Conservation (phyloP, 73 alveolate species). For the Loxodes magnus region DNA sequence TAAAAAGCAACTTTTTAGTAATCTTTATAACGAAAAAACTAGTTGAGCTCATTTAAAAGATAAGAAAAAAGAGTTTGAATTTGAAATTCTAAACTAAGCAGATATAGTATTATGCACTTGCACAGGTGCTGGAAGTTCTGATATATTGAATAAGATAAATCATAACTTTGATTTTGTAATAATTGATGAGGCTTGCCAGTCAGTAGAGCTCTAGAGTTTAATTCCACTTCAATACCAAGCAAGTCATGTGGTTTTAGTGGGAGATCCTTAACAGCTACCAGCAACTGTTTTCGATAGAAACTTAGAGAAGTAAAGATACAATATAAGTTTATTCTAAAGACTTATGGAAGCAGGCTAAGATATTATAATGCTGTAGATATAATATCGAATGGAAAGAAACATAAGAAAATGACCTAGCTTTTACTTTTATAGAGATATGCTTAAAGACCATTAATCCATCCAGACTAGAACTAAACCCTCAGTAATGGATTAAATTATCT, state of each 20-base stretch:
- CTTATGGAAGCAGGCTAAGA: conserved; percentile 73
- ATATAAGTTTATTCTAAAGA: conserved; percentile 90
- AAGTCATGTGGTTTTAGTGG: conserved; percentile 88
- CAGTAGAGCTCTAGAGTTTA: conserved; percentile 87
- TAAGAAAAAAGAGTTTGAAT: too few relatives aligned
- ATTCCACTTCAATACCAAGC: conserved; percentile 87
- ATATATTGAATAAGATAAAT: conserved; percentile 26
- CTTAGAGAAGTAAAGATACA: conserved; percentile 90
- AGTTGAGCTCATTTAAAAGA: too few relatives aligned
- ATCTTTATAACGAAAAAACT: too few relatives aligned
- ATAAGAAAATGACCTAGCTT: conserved; percentile 81
- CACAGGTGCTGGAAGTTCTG: too few relatives aligned
- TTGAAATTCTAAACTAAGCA: too few relatives aligned
- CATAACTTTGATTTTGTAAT: conserved; percentile 25
- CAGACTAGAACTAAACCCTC: conserved; percentile 61
- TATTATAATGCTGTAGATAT: conserved; percentile 81
- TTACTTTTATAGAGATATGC: conserved; percentile 86
- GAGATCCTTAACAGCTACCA: conserved; percentile 92
- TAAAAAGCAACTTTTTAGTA: too few relatives aligned
- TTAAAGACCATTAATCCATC: conserved; percentile 75
- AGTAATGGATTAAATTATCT: conserved; percentile 6
- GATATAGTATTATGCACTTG: too few relatives aligned
- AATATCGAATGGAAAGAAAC: conserved; percentile 97
- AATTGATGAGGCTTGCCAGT: conserved; percentile 86
- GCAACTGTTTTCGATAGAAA: conserved; percentile 88